Evolutionary conservation across 305 asterid genomes (phyloP).

Genomic region (Andrographis paniculata): DNA sequence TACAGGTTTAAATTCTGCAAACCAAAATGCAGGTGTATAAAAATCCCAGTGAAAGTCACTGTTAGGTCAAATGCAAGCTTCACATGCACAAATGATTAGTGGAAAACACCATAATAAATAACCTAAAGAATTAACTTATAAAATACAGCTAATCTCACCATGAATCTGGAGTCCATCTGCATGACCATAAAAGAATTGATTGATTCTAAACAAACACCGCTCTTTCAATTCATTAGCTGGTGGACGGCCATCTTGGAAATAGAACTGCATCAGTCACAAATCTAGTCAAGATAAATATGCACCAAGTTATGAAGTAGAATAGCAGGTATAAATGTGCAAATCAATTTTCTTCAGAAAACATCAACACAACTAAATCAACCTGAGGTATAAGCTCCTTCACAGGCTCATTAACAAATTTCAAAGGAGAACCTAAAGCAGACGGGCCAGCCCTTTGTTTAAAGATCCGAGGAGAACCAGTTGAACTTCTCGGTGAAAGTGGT

Average conservation of each 20-base stretch:
- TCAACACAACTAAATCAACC: slow-evolving; percentile 37
- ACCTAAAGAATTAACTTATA: slow-evolving; percentile 3
- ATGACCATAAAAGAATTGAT: slow-evolving; percentile 93
- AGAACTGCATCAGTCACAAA: slow-evolving; percentile 58
- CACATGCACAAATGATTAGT: slow-evolving; percentile 15
- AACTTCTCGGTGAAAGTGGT: slow-evolving; percentile 97
- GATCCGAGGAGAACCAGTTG: slow-evolving; percentile 90
- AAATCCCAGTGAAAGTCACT: slow-evolving; percentile 10
- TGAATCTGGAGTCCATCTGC: slow-evolving; percentile 75
- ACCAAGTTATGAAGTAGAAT: slow-evolving; percentile 5
- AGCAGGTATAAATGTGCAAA: slow-evolving; percentile 11
- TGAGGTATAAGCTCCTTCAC: slow-evolving; percentile 93
- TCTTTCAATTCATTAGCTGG: slow-evolving; percentile 91
- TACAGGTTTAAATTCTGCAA: slow-evolving; percentile 82
- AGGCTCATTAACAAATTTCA: slow-evolving; percentile 76
- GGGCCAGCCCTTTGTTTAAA: slow-evolving; percentile 80
- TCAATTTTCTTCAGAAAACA: slow-evolving; percentile 9
- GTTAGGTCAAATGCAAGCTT: slow-evolving; percentile 4
- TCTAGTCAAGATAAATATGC: slow-evolving; percentile 15
- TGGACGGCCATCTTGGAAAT: slow-evolving; percentile 86
- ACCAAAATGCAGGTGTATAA: slow-evolving; percentile 18
- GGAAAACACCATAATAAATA: slow-evolving; percentile 13
- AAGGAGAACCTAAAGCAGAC: slow-evolving; percentile 75
- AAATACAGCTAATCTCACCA: slow-evolving; percentile 44
- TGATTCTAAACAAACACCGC: slow-evolving; percentile 84